phyloP scores from a whole-genome alignment of 108 stramenopile genomes.

The Nitzschia sp. region DNA sequence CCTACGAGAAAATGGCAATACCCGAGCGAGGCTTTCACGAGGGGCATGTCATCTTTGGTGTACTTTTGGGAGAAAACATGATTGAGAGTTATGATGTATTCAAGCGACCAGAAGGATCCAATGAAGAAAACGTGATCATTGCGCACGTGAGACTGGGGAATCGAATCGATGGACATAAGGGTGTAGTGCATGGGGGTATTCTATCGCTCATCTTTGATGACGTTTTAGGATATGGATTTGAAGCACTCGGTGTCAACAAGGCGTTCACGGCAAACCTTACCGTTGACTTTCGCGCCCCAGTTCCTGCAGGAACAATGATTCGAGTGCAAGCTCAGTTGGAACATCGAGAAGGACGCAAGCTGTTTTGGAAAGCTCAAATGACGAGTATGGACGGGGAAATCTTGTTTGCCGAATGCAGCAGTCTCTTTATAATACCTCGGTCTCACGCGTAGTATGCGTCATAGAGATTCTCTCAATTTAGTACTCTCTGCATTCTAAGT shows the following conservation, averaged over 20 bases:
- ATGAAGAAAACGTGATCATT: conserved; percentile 32
- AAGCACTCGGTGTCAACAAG: conserved; percentile 35
- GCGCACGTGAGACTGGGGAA: conserved; percentile 47
- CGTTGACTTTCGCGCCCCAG: conserved; percentile 44
- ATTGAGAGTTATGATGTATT: conserved; percentile 50
- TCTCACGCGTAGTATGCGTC: neutral
- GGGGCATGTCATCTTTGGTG: conserved; percentile 43
- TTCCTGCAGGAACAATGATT: conserved; percentile 38
- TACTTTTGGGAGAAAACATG: conserved; percentile 24
- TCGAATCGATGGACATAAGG: conserved; percentile 50
- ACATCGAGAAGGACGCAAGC: conserved; percentile 41
- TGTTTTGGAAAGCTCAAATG: conserved; percentile 46
- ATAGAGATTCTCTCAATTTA: too few species aligned
- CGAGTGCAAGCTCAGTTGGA: conserved; percentile 25
- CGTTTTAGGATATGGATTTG: conserved; percentile 49
- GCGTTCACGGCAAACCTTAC: conserved; percentile 54
- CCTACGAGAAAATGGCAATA: conserved; percentile 24
- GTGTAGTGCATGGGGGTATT: conserved; percentile 66
- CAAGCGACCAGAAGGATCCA: conserved; percentile 4
- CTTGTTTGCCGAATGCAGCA: conserved; percentile 54
- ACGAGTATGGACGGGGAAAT: conserved; percentile 32
- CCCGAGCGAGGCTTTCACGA: conserved; percentile 25
- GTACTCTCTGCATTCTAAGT: too few species aligned
- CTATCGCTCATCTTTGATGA: conserved; percentile 61
- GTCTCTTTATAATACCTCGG: conserved; percentile 56